Percentiles rank a stretch among this genome's conserved stretches.
phyloP scores from a whole-genome alignment of 306 rosid genomes.

The Malus fusca region DNA sequence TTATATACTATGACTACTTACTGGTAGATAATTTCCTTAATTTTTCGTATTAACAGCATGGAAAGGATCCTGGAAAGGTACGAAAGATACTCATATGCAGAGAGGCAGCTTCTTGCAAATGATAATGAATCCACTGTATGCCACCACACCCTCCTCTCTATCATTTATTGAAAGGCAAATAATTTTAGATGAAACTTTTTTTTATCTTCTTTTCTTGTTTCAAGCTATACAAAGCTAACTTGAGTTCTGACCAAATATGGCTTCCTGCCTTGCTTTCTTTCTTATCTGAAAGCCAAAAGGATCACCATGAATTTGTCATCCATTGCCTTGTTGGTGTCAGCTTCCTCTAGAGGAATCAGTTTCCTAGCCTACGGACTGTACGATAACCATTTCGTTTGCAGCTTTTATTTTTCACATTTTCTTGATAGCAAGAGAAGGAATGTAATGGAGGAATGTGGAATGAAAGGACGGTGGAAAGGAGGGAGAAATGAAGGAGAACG shows the following conservation, averaged over 20 bases:
- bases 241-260: not conserved
- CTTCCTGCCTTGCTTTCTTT: not conserved
- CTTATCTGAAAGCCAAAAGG: not conserved
- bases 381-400: not conserved
- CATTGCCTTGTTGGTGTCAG: not conserved
- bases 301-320: not conserved
- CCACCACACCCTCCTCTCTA: not conserved
- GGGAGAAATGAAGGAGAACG: no score
- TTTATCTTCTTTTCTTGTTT: not conserved
- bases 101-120: constrained; percentile 42
- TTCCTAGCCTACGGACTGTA: not conserved
- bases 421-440: not conserved
- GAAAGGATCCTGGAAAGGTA: constrained; percentile 81
- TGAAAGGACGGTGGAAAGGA: not conserved
- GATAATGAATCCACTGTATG: constrained; percentile 44
- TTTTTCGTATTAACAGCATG: constrained; percentile 46
- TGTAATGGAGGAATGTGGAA: not conserved
- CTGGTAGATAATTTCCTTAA: not conserved
- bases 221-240: not conserved
- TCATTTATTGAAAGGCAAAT: not conserved
- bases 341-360: not conserved
- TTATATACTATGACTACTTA: not conserved
- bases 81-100: constrained; percentile 68
- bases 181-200: no score
- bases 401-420: not conserved